These are phyloP conservation scores for Deinandra increscens DNA, from an alignment of 129 eudicot genomes.

Conservation along the genomic window DNA sequence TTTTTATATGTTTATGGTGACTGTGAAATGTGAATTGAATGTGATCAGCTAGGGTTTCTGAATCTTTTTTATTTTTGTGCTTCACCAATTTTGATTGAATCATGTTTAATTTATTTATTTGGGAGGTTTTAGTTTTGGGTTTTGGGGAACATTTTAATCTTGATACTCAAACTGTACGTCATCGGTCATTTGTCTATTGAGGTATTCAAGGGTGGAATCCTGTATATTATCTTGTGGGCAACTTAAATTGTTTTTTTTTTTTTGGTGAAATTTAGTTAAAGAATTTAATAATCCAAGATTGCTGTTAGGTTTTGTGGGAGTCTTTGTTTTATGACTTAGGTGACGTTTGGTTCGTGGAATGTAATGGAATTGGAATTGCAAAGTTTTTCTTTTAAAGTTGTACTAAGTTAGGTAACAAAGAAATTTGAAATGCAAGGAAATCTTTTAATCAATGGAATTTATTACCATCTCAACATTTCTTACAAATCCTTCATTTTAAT, in stretches of 20 bases:
- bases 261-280: constrained; percentile 27
- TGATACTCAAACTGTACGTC: constrained; percentile 5
- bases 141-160: constrained; percentile 4
- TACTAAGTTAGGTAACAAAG: no score
- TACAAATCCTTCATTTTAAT: no score
- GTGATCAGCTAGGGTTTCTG: constrained; percentile 21
- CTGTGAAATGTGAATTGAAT: constrained; percentile 15
- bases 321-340: no score
- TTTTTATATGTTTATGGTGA: neutral
- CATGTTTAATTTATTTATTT: constrained; percentile 4
- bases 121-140: constrained; percentile 14
- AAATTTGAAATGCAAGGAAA: no score
- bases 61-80: constrained; percentile 7
- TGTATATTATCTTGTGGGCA: constrained; percentile 17
- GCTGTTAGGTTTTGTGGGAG: constrained; percentile 29
- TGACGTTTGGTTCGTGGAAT: no score
- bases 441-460: no score
- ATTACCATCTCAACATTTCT: no score
- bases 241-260: constrained; percentile 20
- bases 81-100: neutral
- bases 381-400: no score
- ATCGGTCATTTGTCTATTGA: neutral
- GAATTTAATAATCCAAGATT: constrained; percentile 21
- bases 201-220: neutral
- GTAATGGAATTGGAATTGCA: no score